Base-by-base conservation (phyloP, 495 filamentous ascomycete species). In the Xeromyces bisporus region DNA sequence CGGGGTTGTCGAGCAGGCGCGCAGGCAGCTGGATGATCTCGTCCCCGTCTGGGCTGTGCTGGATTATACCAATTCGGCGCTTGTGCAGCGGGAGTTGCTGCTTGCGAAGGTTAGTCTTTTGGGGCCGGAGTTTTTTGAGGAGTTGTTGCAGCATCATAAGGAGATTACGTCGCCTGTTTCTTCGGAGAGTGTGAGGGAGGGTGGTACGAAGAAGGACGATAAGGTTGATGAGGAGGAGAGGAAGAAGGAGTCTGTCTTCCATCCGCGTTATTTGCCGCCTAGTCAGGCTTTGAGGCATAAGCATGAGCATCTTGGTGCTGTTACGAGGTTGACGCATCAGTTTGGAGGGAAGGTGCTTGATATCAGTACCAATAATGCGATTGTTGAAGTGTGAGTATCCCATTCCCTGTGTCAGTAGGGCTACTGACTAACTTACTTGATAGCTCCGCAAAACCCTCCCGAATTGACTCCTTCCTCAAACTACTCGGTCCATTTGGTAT, bases 41-140 rank as follows among this genome's bases (percentile, higher is more conserved):
- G 89, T 97, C 18, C 89, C 89, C 17, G 89, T 97, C 31, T 97
- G 89, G 89, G 89, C 89, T 18, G 89, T 97, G 10, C 62, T 97
- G 36, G 89, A 97, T 55, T 96, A 97, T 59, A 94, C 86, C 18
- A 65, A 71, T 21, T 73, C 89, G 1, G 82, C 89, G 15, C 66
- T 97, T n/a, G 86, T 97, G 14, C 89, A 97, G 63, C 76, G 89
- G 32, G 89, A 97, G 56, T 61, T 97, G 24, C 66, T 97, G 13
- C 71, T 97, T n/a, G 87, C 89, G 27, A 97, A 97, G 65, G 67
- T 97, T 54, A 87, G 83, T 41, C 91, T 89, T 30, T 62, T 97
- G 13, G 89, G 89, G 1, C 89, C 89, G 10, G 89, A 97, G 63
- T 93, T 89, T 62, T 97, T 93, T 45, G 87, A 93, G 55, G 87